Evolutionary conservation across 1,284 basidiomycete genomes (phyloP).

Genomic region (Ustilago curta): DNA sequence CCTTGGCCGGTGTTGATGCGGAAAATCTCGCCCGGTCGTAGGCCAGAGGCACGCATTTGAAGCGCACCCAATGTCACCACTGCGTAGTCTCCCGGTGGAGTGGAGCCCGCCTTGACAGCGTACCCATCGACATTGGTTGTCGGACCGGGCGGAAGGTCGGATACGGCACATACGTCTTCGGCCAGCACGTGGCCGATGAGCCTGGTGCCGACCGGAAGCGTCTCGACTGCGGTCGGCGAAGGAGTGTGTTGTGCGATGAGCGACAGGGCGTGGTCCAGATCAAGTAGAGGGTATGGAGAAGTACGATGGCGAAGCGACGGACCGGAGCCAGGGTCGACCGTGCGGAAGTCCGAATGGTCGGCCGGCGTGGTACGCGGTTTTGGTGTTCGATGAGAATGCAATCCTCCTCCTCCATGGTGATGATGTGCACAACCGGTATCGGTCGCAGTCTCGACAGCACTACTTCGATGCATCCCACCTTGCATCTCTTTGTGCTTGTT

Average conservation of each 20-base stretch:
- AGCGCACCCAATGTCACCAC: conserved; percentile 75
- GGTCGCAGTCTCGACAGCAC: conserved; percentile 12
- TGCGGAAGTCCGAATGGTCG: conserved; percentile 70
- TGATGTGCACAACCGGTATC: conserved; percentile 34
- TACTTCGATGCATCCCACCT: conserved; percentile 11
- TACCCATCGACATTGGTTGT: conserved; percentile 91
- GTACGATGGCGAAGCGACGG: conserved; percentile 59
- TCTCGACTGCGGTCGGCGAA: conserved; percentile 13
- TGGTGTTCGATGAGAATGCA: conserved; percentile 43
- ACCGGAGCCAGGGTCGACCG: conserved; percentile 76
- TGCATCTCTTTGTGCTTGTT: conserved; percentile 72
- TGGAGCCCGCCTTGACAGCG: conserved; percentile 73
- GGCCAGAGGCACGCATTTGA: not conserved
- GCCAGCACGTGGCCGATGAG: conserved; percentile 80
- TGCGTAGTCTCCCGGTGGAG: conserved; percentile 76
- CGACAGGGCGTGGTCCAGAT: conserved; percentile 76
- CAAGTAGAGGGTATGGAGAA: conserved; percentile 81
- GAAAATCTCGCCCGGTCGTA: conserved; percentile 46
- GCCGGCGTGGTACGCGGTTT: conserved; percentile 41
- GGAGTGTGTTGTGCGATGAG: conserved; percentile 74
- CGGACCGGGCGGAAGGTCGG: conserved; percentile 71
- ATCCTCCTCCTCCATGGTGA: conserved; percentile 50
- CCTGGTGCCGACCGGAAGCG: conserved; percentile 66
- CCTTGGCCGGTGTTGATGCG: conserved; percentile 70
- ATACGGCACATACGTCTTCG: conserved; percentile 77